Conservation (phyloP, 371 early-diverging fungal species). For the Mortierella sp. region DNA sequence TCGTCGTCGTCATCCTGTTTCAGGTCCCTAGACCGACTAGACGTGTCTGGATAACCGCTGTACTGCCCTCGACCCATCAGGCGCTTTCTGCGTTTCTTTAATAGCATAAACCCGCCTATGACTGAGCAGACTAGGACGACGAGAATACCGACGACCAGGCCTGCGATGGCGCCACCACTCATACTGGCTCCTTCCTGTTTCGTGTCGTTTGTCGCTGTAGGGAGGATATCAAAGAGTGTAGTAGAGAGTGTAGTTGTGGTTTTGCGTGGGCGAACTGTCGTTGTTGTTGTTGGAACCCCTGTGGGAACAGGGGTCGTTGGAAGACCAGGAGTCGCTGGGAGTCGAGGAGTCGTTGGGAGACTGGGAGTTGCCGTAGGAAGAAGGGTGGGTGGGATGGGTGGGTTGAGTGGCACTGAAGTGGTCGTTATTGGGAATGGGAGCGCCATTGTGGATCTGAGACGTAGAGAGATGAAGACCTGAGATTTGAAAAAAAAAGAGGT, state of each 20-base stretch:
- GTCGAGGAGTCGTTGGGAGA: not conserved
- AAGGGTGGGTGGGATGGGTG: not conserved
- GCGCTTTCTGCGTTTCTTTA: constrained; percentile 46
- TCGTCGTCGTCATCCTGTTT: constrained; percentile 4
- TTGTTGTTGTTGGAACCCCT: not conserved
- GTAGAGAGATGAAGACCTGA: not conserved
- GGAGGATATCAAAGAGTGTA: not conserved
- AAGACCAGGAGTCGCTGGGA: not conserved
- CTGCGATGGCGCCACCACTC: constrained; percentile 46
- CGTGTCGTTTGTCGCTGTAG: not conserved
- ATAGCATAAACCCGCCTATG: constrained; percentile 26
- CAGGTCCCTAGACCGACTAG: not conserved
- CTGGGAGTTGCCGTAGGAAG: not conserved
- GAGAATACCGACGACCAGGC: constrained; percentile 32
- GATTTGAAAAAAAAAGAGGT: not conserved
- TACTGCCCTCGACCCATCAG: constrained; percentile 19
- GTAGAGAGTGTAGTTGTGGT: not conserved
- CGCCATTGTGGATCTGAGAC: constrained; percentile 1
- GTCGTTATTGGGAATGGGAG: not conserved
- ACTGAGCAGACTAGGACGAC: constrained; percentile 30
- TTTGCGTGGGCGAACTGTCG: not conserved
- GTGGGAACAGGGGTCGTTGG: not conserved
- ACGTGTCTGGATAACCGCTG: not conserved
- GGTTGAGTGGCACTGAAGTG: not conserved
- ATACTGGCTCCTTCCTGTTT: constrained; percentile 4